Evolutionary conservation across 495 filamentous ascomycete genomes (phyloP).

Genomic region (Margaritispora aquatica): DNA sequence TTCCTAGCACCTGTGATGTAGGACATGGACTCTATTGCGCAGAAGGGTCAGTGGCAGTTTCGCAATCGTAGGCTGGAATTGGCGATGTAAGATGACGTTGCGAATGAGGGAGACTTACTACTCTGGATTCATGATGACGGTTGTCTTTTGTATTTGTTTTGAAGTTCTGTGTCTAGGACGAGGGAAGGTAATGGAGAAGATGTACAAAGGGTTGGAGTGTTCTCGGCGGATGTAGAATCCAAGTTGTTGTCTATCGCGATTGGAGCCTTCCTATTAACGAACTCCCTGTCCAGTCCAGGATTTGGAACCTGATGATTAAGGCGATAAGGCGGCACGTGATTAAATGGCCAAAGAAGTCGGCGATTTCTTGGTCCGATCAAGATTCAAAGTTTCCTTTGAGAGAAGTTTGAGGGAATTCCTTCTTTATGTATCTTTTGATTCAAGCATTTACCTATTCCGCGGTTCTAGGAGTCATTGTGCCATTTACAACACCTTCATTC

Average conservation of each 20-base stretch:
- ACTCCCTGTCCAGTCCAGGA: background rate
- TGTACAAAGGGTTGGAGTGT: constrained; percentile 9
- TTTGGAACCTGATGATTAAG: background rate
- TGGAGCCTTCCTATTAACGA: background rate
- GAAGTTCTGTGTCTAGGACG: background rate
- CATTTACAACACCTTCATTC: background rate
- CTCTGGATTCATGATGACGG: constrained; percentile 85
- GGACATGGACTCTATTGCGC: constrained; percentile 18
- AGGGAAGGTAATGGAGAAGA: constrained; percentile 5
- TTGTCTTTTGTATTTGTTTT: background rate
- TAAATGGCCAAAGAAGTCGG: background rate
- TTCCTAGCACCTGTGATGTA: background rate
- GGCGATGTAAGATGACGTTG: constrained; percentile 10
- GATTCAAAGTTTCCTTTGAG: background rate
- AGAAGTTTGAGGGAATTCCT: background rate
- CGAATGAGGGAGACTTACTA: constrained; percentile 53
- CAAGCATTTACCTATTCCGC: background rate
- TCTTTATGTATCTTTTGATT: background rate
- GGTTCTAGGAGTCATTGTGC: background rate
- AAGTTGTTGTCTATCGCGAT: constrained; percentile 14
- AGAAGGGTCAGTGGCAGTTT: constrained; percentile 20
- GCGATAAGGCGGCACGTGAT: background rate
- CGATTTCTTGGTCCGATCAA: background rate
- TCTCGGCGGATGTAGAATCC: background rate
- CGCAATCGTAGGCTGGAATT: constrained; percentile 1